Conservation (phyloP, 2,329 filamentous ascomycete genomes). For the Claviceps humidiphila region DNA sequence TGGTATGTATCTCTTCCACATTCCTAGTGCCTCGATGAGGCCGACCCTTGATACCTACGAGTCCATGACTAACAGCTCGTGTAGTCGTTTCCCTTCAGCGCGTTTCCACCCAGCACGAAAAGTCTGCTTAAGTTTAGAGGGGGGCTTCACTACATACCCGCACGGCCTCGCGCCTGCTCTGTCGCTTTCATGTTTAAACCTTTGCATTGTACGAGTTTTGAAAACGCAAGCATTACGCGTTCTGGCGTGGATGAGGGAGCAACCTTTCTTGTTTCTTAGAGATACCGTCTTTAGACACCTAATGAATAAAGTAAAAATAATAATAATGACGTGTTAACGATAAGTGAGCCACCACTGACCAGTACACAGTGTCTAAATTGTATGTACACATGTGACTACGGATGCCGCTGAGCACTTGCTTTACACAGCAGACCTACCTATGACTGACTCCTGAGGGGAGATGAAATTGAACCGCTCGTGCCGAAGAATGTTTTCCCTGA, state of each 20-base stretch:
- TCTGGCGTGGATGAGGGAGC: conserved; percentile 20
- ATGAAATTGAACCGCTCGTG: too few species aligned
- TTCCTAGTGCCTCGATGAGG: background rate
- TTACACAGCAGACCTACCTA: too few species aligned
- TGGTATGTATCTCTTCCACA: conserved; percentile 43
- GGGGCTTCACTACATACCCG: conserved; percentile 25
- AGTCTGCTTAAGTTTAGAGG: conserved; percentile 48
- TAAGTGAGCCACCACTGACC: too few species aligned
- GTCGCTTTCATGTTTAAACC: conserved; percentile 27
- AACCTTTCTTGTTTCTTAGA: conserved; percentile 26
- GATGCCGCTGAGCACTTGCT: too few species aligned
- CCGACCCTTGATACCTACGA: background rate
- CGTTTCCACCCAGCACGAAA: conserved; percentile 85
- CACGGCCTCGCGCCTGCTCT: conserved; percentile 21
- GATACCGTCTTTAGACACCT: conserved; percentile 25
- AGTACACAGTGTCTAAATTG: background rate
- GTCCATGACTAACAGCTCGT: conserved; percentile 33
- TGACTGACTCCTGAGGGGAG: too few species aligned
- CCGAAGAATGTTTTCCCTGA: too few species aligned
- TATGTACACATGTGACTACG: too few species aligned
- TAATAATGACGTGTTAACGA: background rate
- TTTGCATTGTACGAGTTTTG: conserved; percentile 25
- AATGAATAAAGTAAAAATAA: conserved; percentile 28
- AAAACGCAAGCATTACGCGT: conserved; percentile 20
- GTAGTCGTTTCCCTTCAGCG: conserved; percentile 78